Evolutionary conservation across 192 early-diverging fungal species (phyloP).

Genomic region (Coemansia sp.): DNA sequence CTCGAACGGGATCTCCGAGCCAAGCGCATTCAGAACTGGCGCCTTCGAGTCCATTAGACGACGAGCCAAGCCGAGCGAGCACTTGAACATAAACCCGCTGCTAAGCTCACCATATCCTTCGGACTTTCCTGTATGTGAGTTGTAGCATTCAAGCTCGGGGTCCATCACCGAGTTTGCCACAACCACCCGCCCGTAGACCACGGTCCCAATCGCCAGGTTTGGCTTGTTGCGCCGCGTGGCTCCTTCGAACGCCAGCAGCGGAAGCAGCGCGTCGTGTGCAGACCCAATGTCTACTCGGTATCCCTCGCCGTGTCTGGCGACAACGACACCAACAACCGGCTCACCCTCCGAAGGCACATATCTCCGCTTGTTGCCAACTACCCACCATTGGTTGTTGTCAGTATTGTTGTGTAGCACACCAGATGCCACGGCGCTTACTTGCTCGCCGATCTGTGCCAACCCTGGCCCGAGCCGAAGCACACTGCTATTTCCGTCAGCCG

Average conservation of each 20-base stretch:
- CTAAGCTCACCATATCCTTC: slow-evolving; percentile 91
- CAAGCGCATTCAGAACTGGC: slow-evolving; percentile 70
- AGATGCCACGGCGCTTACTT: slow-evolving; percentile 67
- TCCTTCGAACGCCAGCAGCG: slow-evolving; percentile 87
- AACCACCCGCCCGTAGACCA: slow-evolving; percentile 82
- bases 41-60: slow-evolving; percentile 72
- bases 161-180: slow-evolving; percentile 97
- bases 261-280: slow-evolving; percentile 79
- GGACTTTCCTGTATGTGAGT: slow-evolving; percentile 73
- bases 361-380: slow-evolving; percentile 80
- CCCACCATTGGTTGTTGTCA: slow-evolving; percentile 69
- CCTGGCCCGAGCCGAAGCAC: slow-evolving; percentile 81
- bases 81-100: slow-evolving; percentile 74
- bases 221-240: slow-evolving; percentile 91
- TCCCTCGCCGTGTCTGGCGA: slow-evolving; percentile 64
- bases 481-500: slow-evolving; percentile 7
- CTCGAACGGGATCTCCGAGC: slow-evolving; percentile 78
- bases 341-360: slow-evolving; percentile 88
- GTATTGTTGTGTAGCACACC: slow-evolving; percentile 66
- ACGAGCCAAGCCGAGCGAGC: slow-evolving; percentile 67
- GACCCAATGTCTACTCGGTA: slow-evolving; percentile 95
- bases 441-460: slow-evolving; percentile 65
- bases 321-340: slow-evolving; percentile 83
- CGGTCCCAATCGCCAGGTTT: slow-evolving; percentile 69
- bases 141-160: slow-evolving; percentile 91